Evolutionary conservation across 2,329 filamentous ascomycete species (phyloP), one percentile per base, ranked within the genome.

Genomic region (Pochonia chlamydosporia): DNA sequence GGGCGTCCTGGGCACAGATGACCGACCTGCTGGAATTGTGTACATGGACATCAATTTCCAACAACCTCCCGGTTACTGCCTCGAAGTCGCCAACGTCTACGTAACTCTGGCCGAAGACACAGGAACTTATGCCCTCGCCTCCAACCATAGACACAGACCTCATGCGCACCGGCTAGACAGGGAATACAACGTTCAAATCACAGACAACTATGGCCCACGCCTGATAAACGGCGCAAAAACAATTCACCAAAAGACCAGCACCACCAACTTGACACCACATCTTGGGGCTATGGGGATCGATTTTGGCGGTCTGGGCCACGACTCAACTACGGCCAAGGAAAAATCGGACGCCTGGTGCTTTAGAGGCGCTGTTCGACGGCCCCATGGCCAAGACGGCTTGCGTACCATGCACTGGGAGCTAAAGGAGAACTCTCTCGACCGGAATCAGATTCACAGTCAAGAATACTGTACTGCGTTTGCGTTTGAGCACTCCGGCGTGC

Each of bases 41-140:
- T 57, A 53, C 42, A 51, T 57, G 44, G 53, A 57, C 35, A 43
- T 55, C 21, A 43, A 40, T 31, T 56, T 56, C 40, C 52, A 48
- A 9, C 53, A 56, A 25, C 52, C 54, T 16, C 33, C 24, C 13
- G 53, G 51, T 3, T 50, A 50, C 33, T 47, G 48, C 44, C 49
- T 54, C 16, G 26, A 51, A 18, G 21, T 10, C 14, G 55, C 52
- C 20, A 56, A 33, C n/a, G 51, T 56, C 4, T 51, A 47, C 23
- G 20, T 57, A 20, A 54, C 52, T 2, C 24, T 57, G 13, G 48
- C 49, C 26, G 44, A 52, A n/a, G 30, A 49, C 44, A 16, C 18
- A 4, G 11, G 18, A 3, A 47, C 47, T 21, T 51, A 49, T 24
- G 43, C 49, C 2, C 40, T 51, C n/a, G 26, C 16, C 5, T 25